Evolutionary conservation across 2,329 filamentous ascomycete genomes (phyloP).

Genomic region (Paecilomyces sp.): DNA sequence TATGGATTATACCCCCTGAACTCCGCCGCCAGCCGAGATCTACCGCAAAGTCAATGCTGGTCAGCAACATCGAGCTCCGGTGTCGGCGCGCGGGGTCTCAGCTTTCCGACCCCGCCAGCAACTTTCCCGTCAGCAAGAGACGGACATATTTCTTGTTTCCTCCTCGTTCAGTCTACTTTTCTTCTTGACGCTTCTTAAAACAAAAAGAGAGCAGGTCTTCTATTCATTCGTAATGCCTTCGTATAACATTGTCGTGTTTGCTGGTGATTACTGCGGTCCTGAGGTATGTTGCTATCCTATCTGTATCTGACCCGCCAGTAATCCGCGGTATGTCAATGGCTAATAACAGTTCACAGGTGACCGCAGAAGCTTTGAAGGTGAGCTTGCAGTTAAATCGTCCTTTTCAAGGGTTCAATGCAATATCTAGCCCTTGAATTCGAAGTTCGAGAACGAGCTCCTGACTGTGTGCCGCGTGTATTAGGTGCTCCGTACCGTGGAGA

Average conservation of each 20-base stretch:
- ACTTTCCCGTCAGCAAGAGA: background rate
- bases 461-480: constrained; percentile 27
- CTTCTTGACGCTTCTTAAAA: constrained; percentile 5
- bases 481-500: constrained; percentile 74
- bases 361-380: constrained; percentile 80
- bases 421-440: background rate
- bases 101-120: constrained; percentile 10
- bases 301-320: constrained; percentile 2
- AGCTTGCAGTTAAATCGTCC: constrained; percentile 4
- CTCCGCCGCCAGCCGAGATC: background rate
- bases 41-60: background rate
- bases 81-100: constrained; percentile 18
- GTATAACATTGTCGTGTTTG: constrained; percentile 75
- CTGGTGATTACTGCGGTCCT: constrained; percentile 76
- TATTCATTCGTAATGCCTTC: constrained; percentile 50
- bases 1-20: background rate
- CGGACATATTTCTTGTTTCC: constrained; percentile 1
- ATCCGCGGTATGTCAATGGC: constrained; percentile 1
- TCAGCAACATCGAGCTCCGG: constrained; percentile 11
- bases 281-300: constrained; percentile 53
- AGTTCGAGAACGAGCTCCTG: background rate
- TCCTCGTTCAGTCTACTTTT: constrained; percentile 10
- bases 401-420: background rate
- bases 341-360: constrained; percentile 51
- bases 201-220: background rate